Base-by-base conservation (phyloP, 768 basidiomycete genomes). In the Panaeolus cyanescens region DNA sequence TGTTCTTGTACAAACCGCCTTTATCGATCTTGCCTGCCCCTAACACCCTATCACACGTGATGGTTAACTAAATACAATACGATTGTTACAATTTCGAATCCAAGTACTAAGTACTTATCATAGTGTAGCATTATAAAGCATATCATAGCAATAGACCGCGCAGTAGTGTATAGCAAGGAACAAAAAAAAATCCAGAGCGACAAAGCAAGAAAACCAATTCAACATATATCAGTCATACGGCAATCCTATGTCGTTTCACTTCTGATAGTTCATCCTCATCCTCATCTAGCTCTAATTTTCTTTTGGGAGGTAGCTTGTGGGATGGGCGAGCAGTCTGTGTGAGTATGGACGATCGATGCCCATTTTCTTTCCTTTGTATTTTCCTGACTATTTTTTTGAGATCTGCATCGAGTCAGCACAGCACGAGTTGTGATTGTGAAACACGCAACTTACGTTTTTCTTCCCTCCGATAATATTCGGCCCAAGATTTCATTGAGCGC, bases 401-500 rank as follows among this genome's bases (percentile, higher is more conserved):
- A 12, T 62, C 81, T 81, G n/a, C n/a, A 57, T 13, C 10, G 15
- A 62, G 6, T 56, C 19, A 63, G 30, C 53, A 58, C 15, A 12
- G 32, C 9, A 28, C 15, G 4, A 33, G 30, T 37, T 32, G 19
- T 8, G 3, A 39, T 19, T 20, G 1, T 3, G 6, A 54, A 32
- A 39, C 40, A n/a, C 20, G 58, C 20, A 53, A 56, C 68, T 59
- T 59, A 87, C 89, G 73, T 60, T 69, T 54, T 69, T 85, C 82
- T 62, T 85, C 74, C 60, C 74, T 76, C 31, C 86, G 78, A 65
- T 84, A 87, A 64, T 81, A 85, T 67, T 88, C 86, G 19, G 74
- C 78, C 88, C 88, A 90, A 6, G 86, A 79, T 65, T 83, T 87
- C 3, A 71, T 69, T 33, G 84, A 77, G 62, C 89, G 77, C 67